Evolutionary conservation across 331 rosid species (phyloP).

Genomic region (Malus hybrid): DNA sequence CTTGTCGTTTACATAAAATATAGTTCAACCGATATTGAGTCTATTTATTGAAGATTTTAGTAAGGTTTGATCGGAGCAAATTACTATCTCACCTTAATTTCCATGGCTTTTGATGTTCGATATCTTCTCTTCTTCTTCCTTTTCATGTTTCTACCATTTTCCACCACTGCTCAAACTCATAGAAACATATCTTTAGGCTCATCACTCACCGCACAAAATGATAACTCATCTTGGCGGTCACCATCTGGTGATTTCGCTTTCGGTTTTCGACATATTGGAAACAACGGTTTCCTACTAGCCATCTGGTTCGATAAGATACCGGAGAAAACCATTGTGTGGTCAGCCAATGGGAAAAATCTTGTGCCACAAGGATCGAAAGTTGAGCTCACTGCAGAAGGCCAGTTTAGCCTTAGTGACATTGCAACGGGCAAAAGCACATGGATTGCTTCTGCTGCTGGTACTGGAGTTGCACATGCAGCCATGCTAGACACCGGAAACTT

Average conservation of each 20-base stretch:
- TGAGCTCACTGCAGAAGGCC: not conserved
- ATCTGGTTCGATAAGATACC: conserved; percentile 3
- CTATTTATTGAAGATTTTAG: too few relatives aligned
- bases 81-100: too few relatives aligned
- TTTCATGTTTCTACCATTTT: not conserved
- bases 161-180: not conserved
- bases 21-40: too few relatives aligned
- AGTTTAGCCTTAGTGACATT: not conserved
- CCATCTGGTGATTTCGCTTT: not conserved
- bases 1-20: too few relatives aligned
- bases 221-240: not conserved
- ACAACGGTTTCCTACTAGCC: not conserved
- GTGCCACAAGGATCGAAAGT: conserved; percentile 1
- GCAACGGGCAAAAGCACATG: not conserved
- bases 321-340: not conserved
- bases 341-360: not conserved
- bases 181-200: not conserved
- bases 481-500: conserved; percentile 26
- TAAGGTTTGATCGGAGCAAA: too few relatives aligned
- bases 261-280: not conserved
- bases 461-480: not conserved
- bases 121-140: not conserved
- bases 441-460: not conserved
- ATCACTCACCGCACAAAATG: not conserved
- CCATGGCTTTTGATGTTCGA: not conserved